Base-by-base conservation (phyloP, 345 rosid genomes). In the Sonneratia caseolaris region DNA sequence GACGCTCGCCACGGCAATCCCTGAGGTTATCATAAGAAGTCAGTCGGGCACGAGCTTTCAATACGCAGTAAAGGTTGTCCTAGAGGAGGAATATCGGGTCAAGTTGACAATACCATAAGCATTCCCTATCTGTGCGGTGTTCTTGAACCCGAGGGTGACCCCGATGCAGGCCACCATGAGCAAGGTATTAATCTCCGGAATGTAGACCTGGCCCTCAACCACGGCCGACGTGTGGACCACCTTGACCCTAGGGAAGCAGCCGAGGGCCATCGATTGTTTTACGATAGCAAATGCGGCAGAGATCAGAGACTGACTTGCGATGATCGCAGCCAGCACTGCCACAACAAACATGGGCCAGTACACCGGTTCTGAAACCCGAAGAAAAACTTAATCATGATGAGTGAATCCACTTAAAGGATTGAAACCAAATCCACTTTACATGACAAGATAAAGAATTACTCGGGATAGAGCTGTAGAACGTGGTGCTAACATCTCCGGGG, bases 241-340 rank as follows among this genome's bases (percentile, higher is more conserved):
- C 74, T 79, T 82, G 8, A 82, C 73, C 16, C 72, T 43, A 0
- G 81, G 82, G 27, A 82, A 82, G 40, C 82, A 79, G 7, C 79
- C 77, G 0, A 79, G 77, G 7, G 77, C 81, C 3, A 73, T 62
- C 56, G 81, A 71, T 55, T 82, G 82, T 40, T 79, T 81, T 21
- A 79, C 67, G 24, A 82, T 82, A 24, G 82, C 66, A 72, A 70
- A 82, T 1, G 81, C 64, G 1, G 79, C 85, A 0, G 81, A 79
- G 55, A 77, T 79, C 59, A 82, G 35, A 42, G 81, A 70, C 57
- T 77, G 85, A 69, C 83, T 82, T 3, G 81, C 85, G 27, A 79
- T 79, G 57, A 79, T 73, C 10, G 83, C 47, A 0, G 81, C 83
- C 71, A 77, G 21, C 37, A 77, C 74, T 1, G 83, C 79, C 0